These are phyloP conservation scores for Coemansia furcata DNA, from an alignment of 192 early-diverging fungal species.

Conservation along the genomic window DNA sequence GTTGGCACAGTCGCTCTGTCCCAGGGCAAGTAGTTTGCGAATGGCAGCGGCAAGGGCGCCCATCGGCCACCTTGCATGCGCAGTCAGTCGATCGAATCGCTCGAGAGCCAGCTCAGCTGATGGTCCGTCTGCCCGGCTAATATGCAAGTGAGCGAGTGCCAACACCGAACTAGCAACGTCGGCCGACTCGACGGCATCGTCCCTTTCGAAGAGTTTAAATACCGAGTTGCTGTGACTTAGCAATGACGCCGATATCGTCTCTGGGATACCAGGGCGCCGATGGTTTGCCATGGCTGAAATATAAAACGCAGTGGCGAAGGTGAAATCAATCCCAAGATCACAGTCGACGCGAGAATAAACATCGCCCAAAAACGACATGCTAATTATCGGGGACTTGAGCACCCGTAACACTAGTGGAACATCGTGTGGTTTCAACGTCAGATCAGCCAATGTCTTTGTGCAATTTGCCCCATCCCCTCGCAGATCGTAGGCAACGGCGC, in stretches of 20 bases:
- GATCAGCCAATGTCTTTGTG: background rate
- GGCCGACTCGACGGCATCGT: background rate
- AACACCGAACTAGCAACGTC: background rate
- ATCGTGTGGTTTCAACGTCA: background rate
- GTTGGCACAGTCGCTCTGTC: background rate
- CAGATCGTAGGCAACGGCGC: constrained; percentile 15
- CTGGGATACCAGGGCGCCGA: background rate
- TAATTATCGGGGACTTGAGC: background rate
- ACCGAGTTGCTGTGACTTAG: background rate
- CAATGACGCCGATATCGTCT: background rate
- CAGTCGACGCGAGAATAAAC: background rate
- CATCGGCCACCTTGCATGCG: constrained; percentile 24
- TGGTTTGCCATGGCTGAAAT: constrained; percentile 3
- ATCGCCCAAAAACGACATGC: background rate
- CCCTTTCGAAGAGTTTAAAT: background rate
- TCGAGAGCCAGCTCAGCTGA: background rate
- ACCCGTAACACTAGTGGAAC: background rate
- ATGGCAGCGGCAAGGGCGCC: constrained; percentile 6
- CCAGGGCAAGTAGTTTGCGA: background rate
- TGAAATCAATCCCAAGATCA: background rate
- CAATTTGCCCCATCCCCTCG: background rate
- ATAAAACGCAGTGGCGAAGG: constrained; percentile 15
- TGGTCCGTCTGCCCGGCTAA: background rate
- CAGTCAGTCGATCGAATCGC: background rate
- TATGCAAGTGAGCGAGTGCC: background rate